These are phyloP conservation scores for Pisolithus orientalis DNA, from an alignment of 768 basidiomycete species.

Conservation along the genomic window DNA sequence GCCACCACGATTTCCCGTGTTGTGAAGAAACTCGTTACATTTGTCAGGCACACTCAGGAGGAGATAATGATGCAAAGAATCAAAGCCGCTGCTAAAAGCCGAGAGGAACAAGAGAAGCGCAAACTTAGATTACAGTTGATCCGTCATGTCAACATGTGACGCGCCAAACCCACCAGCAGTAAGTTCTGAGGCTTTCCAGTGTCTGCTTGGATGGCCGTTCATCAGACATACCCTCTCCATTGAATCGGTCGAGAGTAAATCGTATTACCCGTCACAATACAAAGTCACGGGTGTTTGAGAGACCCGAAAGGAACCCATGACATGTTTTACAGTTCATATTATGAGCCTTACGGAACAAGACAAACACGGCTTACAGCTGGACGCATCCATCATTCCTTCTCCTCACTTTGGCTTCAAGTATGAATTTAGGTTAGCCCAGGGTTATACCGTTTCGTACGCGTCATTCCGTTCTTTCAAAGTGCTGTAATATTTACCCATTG, in stretches of 20 bases:
- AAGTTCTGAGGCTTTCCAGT: neutral
- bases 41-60: constrained; percentile 8
- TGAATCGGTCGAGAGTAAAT: constrained; percentile 6
- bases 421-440: constrained; percentile 14
- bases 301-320: constrained; percentile 10
- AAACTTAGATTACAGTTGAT: constrained; percentile 14
- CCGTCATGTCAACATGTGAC: constrained; percentile 13
- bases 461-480: neutral
- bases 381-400: constrained; percentile 14
- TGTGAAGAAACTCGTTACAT: constrained; percentile 4
- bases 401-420: constrained; percentile 13
- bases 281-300: constrained; percentile 6
- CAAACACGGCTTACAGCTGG: constrained; percentile 19
- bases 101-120: constrained; percentile 3
- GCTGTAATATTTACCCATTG: neutral
- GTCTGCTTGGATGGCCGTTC: constrained; percentile 7
- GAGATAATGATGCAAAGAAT: neutral
- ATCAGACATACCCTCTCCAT: constrained; percentile 15
- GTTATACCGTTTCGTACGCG: constrained; percentile 1
- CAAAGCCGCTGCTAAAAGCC: neutral
- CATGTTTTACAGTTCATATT: constrained; percentile 16
- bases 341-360: constrained; percentile 25
- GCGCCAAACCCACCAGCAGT: constrained; percentile 1
- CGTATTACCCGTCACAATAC: neutral
- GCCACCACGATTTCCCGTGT: neutral